Base-by-base conservation (phyloP, 2,329 filamentous ascomycete species). In the Penicillium psychrosexuale region DNA sequence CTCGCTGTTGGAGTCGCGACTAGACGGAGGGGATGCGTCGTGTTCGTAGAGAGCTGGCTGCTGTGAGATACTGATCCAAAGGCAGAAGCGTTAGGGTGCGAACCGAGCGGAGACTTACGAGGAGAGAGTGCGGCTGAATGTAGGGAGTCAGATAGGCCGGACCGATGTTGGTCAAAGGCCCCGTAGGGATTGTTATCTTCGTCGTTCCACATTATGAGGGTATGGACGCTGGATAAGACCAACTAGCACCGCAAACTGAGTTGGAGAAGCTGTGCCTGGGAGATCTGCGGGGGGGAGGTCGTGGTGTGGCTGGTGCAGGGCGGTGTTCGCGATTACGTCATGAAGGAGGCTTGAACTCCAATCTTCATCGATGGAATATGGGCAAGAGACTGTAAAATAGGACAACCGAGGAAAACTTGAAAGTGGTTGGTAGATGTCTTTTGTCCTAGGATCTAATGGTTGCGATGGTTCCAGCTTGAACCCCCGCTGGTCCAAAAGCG, bases 171-270 rank as follows among this genome's bases (percentile, higher is more conserved):
- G 73, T 94, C 90, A 78, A 96, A 97, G 74, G 90, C 93, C 67
- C 91, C 92, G 70, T 97, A 97, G 5, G 93, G 93, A 73, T 97
- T 97, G 77, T 97, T 97, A 71, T 97, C 91, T 78, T 97, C 93
- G 80, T 97, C 92, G 82, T 97, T 95, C 93, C 93, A 97, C 93
- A 97, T 97, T 64, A 66, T 82, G 72, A 31, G 31, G 30, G 8
- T 52, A 36, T 37, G 22, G 45, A 40, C n/a, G 42, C 44, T 52
- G 47, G 56, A 51, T 22, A 30, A 42, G 12, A 45, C 34, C 43
- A 27, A 53, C 43, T 31, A 48, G 27, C 30, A 22, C 36, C 24
- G 30, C 28, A 34, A 53, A 40, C 44, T 30, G 37, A 61, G 46
- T 53, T 53, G 54, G 57, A 54, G 58, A 63, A 61, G 57, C 55